Conservation (phyloP, 257 asterid genomes). For the Solanum paucissectum region DNA sequence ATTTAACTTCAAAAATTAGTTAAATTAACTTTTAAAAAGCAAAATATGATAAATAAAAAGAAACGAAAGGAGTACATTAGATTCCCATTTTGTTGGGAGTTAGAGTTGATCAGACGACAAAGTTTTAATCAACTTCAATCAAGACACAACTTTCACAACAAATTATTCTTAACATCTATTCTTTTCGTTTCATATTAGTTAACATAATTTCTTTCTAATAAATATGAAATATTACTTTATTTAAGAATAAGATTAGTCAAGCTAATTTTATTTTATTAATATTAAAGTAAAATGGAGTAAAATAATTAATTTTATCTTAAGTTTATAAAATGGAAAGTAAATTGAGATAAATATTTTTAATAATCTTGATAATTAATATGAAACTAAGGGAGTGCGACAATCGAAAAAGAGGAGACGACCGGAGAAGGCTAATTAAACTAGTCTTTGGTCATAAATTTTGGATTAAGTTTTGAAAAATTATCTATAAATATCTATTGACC, state of each 20-base stretch:
- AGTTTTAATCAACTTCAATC: background rate
- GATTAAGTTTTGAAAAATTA: background rate
- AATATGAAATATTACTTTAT: too few species aligned
- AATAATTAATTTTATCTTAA: background rate
- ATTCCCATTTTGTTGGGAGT: background rate
- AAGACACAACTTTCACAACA: background rate
- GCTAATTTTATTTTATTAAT: background rate
- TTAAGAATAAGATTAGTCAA: too few species aligned
- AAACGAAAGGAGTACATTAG: too few species aligned
- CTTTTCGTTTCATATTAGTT: too few species aligned
- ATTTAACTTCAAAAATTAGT: accelerated
- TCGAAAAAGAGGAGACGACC: background rate
- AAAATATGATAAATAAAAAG: too few species aligned
- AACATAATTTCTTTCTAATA: too few species aligned
- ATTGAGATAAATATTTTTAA: background rate
- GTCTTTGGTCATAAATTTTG: background rate
- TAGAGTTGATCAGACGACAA: background rate
- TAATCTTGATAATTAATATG: too few species aligned
- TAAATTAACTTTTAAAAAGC: too few species aligned
- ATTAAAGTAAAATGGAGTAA: background rate
- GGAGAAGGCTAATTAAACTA: background rate
- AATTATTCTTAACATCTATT: background rate
- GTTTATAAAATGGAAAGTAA: background rate
- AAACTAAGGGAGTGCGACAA: background rate
- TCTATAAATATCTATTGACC: background rate